A percentile compares a stretch with the other conserved stretches of the same genome.
These are phyloP conservation scores for Salix viminalis DNA, from an alignment of 345 rosid species.

Conservation along the genomic window DNA sequence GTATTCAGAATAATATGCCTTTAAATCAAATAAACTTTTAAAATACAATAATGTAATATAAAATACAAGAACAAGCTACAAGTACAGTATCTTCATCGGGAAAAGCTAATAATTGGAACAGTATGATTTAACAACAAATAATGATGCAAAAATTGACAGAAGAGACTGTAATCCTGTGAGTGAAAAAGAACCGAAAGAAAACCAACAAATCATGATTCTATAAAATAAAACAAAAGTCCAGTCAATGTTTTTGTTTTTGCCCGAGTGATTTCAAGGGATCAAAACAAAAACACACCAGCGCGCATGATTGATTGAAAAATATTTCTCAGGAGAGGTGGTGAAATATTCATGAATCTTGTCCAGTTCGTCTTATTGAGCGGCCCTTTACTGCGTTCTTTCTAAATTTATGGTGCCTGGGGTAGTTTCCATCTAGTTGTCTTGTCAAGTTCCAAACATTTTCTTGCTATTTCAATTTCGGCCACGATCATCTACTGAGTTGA, in stretches of 20 bases:
- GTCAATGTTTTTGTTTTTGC: not conserved
- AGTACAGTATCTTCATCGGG: not conserved
- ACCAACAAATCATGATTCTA: slow-evolving; percentile 16
- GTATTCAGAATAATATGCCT: too few relatives aligned
- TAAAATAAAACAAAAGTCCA: not conserved
- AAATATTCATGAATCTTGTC: too few relatives aligned
- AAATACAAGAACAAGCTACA: too few relatives aligned
- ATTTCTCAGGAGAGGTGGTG: too few relatives aligned
- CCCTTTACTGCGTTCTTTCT: not conserved
- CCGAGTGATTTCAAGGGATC: not conserved
- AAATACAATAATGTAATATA: too few relatives aligned
- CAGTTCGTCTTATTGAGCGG: not conserved
- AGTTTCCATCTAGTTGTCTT: too few relatives aligned
- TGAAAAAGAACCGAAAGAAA: slow-evolving; percentile 44
- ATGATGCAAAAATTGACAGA: not conserved
- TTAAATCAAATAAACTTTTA: too few relatives aligned
- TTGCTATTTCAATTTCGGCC: too few relatives aligned
- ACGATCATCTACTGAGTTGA: too few relatives aligned
- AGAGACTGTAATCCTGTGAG: not conserved
- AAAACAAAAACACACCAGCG: not conserved
- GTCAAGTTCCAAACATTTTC: too few relatives aligned
- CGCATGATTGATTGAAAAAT: not conserved
- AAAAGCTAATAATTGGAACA: not conserved
- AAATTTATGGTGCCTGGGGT: not conserved
- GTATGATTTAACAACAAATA: not conserved